These are phyloP conservation scores for Pyrenophora teres DNA, from an alignment of 2,329 filamentous ascomycete species.

Conservation along the genomic window DNA sequence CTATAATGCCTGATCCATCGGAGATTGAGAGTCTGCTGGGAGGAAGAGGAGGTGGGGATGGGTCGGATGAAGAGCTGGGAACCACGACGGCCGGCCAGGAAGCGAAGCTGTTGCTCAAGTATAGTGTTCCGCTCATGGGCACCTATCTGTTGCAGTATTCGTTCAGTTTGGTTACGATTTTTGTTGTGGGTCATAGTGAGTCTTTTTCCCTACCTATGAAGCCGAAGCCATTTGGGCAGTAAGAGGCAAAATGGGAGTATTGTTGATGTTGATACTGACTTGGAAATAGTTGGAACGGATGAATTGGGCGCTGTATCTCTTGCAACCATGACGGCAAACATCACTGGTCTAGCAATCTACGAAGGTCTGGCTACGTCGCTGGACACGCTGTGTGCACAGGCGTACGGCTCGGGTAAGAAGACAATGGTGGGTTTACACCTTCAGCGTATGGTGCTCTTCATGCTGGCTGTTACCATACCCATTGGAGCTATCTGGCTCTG, in stretches of 20 bases:
- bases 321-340: slow-evolving; percentile 60
- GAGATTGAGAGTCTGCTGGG: slow-evolving; percentile 37
- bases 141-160: slow-evolving; percentile 62
- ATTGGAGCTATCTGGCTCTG: slow-evolving; percentile 57
- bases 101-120: slow-evolving; percentile 45
- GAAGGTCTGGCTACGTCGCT: slow-evolving; percentile 59
- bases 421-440: slow-evolving; percentile 58
- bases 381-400: slow-evolving; percentile 59
- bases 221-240: no score
- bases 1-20: slow-evolving; percentile 28
- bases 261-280: background rate
- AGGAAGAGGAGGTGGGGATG: slow-evolving; percentile 24
- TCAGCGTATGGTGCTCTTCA: slow-evolving; percentile 59
- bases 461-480: slow-evolving; percentile 54
- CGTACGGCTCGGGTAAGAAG: slow-evolving; percentile 56
- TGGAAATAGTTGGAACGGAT: slow-evolving; percentile 50
- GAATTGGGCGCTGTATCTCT: slow-evolving; percentile 59
- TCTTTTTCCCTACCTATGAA: background rate
- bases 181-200: slow-evolving; percentile 55
- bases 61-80: slow-evolving; percentile 17
- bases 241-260: background rate
- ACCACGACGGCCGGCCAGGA: slow-evolving; percentile 34
- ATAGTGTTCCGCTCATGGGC: slow-evolving; percentile 57
- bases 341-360: slow-evolving; percentile 57
- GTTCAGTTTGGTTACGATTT: slow-evolving; percentile 57